phyloP scores from a whole-genome alignment of 2,329 filamentous ascomycete genomes.

The Phyllosticta citrichinensis region DNA sequence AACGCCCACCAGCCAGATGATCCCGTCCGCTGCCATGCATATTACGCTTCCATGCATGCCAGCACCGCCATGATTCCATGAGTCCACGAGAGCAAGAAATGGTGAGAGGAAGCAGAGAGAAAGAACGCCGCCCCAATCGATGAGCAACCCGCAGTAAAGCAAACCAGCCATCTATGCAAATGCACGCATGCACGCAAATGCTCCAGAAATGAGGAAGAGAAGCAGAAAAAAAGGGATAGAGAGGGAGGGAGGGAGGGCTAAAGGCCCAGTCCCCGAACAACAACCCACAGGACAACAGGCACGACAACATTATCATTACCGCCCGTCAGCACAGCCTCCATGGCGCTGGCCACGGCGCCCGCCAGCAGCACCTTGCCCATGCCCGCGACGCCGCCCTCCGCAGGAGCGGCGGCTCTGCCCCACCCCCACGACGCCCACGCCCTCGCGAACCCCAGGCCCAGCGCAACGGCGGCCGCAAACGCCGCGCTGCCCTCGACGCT shows the following conservation, averaged over 20 bases:
- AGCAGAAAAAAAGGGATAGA: neutral
- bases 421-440: conserved; percentile 55
- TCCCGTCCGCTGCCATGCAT: too few species aligned
- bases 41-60: too few species aligned
- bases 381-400: conserved; percentile 15
- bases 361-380: conserved; percentile 56
- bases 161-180: too few species aligned
- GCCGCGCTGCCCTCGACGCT: conserved; percentile 79
- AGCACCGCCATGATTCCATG: too few species aligned
- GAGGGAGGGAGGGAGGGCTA: neutral
- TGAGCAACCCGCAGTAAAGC: too few species aligned
- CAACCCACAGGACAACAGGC: conserved; percentile 82
- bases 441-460: conserved; percentile 60
- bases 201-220: too few species aligned
- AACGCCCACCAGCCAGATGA: too few species aligned
- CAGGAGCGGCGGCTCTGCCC: conserved; percentile 63
- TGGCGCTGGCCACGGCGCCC: conserved; percentile 72
- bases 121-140: too few species aligned
- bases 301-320: conserved; percentile 98
- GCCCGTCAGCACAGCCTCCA: conserved; percentile 89
- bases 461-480: conserved; percentile 69
- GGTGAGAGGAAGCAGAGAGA: too few species aligned
- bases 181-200: too few species aligned
- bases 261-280: conserved; percentile 69
- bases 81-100: too few species aligned